These are phyloP conservation scores for Cyberlindnera sargentensis DNA, from an alignment of 805 yeast species.

Conservation along the genomic window DNA sequence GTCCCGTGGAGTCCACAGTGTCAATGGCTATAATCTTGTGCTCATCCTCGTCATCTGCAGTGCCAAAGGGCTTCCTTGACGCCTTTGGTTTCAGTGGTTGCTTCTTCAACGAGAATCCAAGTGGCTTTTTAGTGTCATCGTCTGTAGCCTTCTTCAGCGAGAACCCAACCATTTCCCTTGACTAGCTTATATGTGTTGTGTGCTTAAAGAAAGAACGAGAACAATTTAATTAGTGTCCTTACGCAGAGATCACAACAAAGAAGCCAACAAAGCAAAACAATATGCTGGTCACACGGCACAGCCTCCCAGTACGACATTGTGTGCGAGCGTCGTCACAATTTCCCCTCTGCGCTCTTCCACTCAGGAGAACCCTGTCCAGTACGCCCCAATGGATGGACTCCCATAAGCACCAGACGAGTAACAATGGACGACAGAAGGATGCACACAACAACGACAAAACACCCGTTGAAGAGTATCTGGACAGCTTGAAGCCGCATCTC, in stretches of 20 bases:
- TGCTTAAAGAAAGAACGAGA: no score
- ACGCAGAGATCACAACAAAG: no score
- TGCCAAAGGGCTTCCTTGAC: constrained; percentile 14
- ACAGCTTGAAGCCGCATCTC: constrained; percentile 16
- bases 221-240: no score
- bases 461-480: constrained; percentile 8
- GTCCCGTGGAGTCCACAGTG: constrained; percentile 16
- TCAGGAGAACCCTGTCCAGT: no score
- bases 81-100: constrained; percentile 1
- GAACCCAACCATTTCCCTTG: constrained; percentile 28
- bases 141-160: constrained; percentile 28
- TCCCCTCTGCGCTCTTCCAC: no score
- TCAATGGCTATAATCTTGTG: constrained; percentile 14
- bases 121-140: constrained; percentile 4
- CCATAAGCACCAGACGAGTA: background rate
- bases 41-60: constrained; percentile 15
- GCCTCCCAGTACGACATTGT: no score
- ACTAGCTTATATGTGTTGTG: no score
- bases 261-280: no score
- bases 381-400: background rate
- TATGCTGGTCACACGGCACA: no score
- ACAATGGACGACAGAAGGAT: background rate
- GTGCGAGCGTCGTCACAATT: no score
- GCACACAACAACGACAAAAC: background rate
- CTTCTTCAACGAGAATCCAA: constrained; percentile 29